Percentiles rank a stretch among this genome's conserved stretches.
Evolutionary conservation across 2,329 filamentous ascomycete genomes (phyloP).

Genomic region (Rhinocladiella similis): DNA sequence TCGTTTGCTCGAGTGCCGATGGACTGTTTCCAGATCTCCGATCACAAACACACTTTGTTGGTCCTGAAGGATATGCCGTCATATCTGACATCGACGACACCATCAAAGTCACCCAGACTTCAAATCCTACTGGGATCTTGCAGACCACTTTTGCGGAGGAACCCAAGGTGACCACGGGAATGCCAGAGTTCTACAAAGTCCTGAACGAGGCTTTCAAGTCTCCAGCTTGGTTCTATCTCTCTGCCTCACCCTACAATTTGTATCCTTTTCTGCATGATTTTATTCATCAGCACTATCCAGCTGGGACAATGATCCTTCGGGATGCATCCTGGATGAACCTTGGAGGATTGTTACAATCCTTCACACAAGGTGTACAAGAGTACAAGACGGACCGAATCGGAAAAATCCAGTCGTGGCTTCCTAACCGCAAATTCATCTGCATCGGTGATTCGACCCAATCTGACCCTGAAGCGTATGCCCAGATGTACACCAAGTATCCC

Average conservation of each 20-base stretch:
- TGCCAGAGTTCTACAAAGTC: slow-evolving; percentile 78
- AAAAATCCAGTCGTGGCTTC: slow-evolving; percentile 77
- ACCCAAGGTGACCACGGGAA: slow-evolving; percentile 70
- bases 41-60: slow-evolving; percentile 73
- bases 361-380: slow-evolving; percentile 73
- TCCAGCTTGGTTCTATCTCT: slow-evolving; percentile 88
- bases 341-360: slow-evolving; percentile 71
- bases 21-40: slow-evolving; percentile 50
- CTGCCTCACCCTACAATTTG: slow-evolving; percentile 89
- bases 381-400: slow-evolving; percentile 83
- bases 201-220: slow-evolving; percentile 57
- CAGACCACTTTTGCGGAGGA: slow-evolving; percentile 78
- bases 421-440: slow-evolving; percentile 74
- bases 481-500: slow-evolving; percentile 67
- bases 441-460: slow-evolving; percentile 90
- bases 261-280: slow-evolving; percentile 84
- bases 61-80: slow-evolving; percentile 77
- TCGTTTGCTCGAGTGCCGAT: slow-evolving; percentile 46
- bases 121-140: slow-evolving; percentile 76
- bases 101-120: slow-evolving; percentile 85
- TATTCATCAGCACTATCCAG: slow-evolving; percentile 67
- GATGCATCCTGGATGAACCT: slow-evolving; percentile 86
- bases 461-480: slow-evolving; percentile 86
- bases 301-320: slow-evolving; percentile 78
- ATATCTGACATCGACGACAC: slow-evolving; percentile 94